phyloP scores from a whole-genome alignment of 495 filamentous ascomycete genomes.

The Daldinia bambusicola region DNA sequence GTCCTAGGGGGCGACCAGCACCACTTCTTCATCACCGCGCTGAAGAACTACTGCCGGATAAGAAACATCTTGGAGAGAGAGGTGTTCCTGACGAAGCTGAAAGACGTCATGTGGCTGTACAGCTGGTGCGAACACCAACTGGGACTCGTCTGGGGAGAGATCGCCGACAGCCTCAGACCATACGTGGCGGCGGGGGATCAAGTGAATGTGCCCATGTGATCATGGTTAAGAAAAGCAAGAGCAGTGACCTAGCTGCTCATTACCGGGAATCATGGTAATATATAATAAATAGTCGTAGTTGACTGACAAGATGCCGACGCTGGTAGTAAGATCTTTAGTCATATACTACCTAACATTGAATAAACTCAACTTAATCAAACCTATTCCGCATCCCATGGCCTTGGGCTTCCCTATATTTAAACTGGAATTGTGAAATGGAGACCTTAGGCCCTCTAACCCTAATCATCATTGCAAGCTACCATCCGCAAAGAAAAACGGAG shows the following conservation, averaged over 20 bases:
- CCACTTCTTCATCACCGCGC: slow-evolving; percentile 43
- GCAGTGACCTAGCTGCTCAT: neutral
- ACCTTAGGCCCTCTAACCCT: neutral
- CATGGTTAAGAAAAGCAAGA: slow-evolving; percentile 2
- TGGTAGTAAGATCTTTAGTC: neutral
- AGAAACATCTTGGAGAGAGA: slow-evolving; percentile 38
- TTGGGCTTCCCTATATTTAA: neutral
- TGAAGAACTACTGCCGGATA: slow-evolving; percentile 46
- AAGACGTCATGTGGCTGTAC: slow-evolving; percentile 44
- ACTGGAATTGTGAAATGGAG: neutral
- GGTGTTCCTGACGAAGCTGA: slow-evolving; percentile 34
- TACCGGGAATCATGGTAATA: slow-evolving; percentile 19
- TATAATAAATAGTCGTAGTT: slow-evolving; percentile 31
- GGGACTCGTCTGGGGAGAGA: slow-evolving; percentile 43
- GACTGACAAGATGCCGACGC: neutral
- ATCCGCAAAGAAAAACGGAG: neutral
- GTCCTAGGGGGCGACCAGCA: slow-evolving; percentile 36
- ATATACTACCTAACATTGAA: neutral
- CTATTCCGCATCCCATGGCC: neutral
- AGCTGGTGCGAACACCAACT: slow-evolving; percentile 47
- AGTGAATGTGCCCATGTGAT: slow-evolving; percentile 1
- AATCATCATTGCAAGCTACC: neutral
- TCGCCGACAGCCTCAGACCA: slow-evolving; percentile 34
- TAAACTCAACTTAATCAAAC: slow-evolving; percentile 1
- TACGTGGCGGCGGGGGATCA: slow-evolving; percentile 15